phyloP scores from a whole-genome alignment of 2,329 filamentous ascomycete species.

The Neopestalotiopsis sp. region DNA sequence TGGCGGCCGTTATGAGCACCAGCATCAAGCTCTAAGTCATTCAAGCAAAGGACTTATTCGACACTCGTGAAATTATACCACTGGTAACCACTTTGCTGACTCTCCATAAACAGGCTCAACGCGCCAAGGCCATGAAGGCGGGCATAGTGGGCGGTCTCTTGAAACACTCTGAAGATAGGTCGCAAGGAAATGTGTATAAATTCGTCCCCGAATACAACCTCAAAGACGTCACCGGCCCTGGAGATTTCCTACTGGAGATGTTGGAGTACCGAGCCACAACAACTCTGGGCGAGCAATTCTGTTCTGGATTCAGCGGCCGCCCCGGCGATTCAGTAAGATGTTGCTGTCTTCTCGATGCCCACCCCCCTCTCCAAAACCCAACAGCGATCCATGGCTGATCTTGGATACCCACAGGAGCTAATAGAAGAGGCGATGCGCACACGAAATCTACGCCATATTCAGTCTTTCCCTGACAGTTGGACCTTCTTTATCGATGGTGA shows the following conservation, averaged over 20 bases:
- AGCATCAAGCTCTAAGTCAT: background rate
- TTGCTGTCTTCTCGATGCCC: background rate
- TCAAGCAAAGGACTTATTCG: background rate
- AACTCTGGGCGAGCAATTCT: constrained; percentile 40
- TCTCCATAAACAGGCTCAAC: constrained; percentile 26
- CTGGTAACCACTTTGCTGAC: background rate
- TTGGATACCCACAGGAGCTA: constrained; percentile 19
- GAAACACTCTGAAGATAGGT: constrained; percentile 38
- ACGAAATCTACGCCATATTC: constrained; percentile 35
- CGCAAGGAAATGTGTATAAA: constrained; percentile 43
- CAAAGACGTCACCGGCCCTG: constrained; percentile 40
- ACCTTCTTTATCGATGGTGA: constrained; percentile 41
- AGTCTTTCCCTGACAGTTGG: constrained; percentile 37
- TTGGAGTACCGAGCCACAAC: constrained; percentile 43
- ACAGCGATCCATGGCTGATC: background rate
- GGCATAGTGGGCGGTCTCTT: constrained; percentile 39
- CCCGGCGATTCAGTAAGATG: constrained; percentile 39
- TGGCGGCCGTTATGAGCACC: background rate
- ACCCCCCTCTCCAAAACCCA: too few species aligned
- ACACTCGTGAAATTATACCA: background rate
- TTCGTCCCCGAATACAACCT: constrained; percentile 50
- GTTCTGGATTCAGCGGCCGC: constrained; percentile 30
- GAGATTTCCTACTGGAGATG: constrained; percentile 41
- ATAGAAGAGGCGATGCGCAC: constrained; percentile 41
- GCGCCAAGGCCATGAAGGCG: constrained; percentile 39